A percentile compares a stretch with the other conserved stretches of the same genome.
Evolutionary conservation across 495 filamentous ascomycete species (phyloP).

Genomic region (Penicillium salamii): DNA sequence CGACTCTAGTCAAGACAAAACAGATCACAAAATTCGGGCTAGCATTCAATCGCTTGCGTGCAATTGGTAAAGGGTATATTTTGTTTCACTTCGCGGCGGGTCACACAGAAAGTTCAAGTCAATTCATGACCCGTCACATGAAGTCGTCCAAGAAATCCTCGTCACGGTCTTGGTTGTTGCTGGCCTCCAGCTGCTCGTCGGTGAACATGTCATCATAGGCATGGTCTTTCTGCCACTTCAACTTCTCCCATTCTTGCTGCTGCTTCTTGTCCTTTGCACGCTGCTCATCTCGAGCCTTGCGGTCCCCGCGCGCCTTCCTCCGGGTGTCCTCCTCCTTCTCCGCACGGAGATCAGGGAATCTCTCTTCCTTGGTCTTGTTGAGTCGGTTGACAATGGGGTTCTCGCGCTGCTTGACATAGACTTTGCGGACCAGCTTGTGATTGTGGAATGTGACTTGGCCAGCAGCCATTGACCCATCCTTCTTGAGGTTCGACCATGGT

Average conservation of each 20-base stretch:
- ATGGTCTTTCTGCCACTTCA: slow-evolving; percentile 92
- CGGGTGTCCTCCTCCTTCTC: slow-evolving; percentile 75
- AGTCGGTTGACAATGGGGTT: slow-evolving; percentile 93
- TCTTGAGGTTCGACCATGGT: slow-evolving; percentile 94
- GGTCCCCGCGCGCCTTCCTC: slow-evolving; percentile 65
- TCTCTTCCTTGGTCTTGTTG: slow-evolving; percentile 90
- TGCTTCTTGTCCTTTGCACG: slow-evolving; percentile 77
- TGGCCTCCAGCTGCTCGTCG: slow-evolving; percentile 42
- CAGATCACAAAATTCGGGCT: no score
- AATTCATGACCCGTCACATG: slow-evolving; percentile 38
- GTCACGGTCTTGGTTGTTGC: slow-evolving; percentile 51
- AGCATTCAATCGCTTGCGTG: not conserved
- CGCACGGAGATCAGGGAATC: slow-evolving; percentile 72
- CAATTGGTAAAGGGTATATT: slow-evolving; percentile 3
- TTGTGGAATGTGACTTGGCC: slow-evolving; percentile 97
- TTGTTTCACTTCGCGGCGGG: not conserved
- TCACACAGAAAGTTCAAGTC: slow-evolving; percentile 5
- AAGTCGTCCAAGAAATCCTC: slow-evolving; percentile 52
- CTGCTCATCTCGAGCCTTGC: slow-evolving; percentile 64
- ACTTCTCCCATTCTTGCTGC: slow-evolving; percentile 74
- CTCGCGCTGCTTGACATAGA: slow-evolving; percentile 71
- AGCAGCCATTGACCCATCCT: slow-evolving; percentile 92
- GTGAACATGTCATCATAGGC: slow-evolving; percentile 78
- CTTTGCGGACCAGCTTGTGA: slow-evolving; percentile 73
- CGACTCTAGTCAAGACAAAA: no score